A percentile compares a stretch with the other conserved stretches of the same genome.
These are phyloP conservation scores for Mucor sp. DNA, from an alignment of 371 early-diverging fungal species.

Conservation along the genomic window DNA sequence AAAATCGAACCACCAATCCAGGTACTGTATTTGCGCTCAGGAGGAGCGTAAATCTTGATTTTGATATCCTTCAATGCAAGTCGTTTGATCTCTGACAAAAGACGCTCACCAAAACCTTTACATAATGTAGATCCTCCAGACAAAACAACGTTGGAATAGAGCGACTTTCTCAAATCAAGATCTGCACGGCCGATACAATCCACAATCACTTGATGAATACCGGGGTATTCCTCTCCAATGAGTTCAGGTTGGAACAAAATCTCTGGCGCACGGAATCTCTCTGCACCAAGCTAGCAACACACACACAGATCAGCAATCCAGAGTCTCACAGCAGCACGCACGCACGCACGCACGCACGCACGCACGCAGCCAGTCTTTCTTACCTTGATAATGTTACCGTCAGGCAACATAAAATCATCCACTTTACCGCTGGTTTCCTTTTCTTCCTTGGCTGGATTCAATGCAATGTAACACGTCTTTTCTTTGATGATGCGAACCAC, in stretches of 20 bases:
- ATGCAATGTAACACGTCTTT: slow-evolving; percentile 92
- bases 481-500: slow-evolving; percentile 95
- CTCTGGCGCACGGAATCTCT: slow-evolving; percentile 87
- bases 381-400: slow-evolving; percentile 88
- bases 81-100: slow-evolving; percentile 85
- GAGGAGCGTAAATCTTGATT: slow-evolving; percentile 95
- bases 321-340: too few species aligned
- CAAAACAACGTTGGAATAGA: slow-evolving; percentile 90
- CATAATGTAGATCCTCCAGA: slow-evolving; percentile 93
- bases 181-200: slow-evolving; percentile 91
- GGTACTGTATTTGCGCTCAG: slow-evolving; percentile 96
- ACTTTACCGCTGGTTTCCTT: slow-evolving; percentile 73
- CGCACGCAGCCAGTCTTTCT: neutral
- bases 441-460: slow-evolving; percentile 87
- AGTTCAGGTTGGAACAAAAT: slow-evolving; percentile 91
- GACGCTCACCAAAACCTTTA: slow-evolving; percentile 66
- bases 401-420: slow-evolving; percentile 89
- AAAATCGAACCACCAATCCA: slow-evolving; percentile 98
- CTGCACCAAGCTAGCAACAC: slow-evolving; percentile 64
- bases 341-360: too few species aligned
- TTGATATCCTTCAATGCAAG: slow-evolving; percentile 87
- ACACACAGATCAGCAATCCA: neutral
- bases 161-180: slow-evolving; percentile 84
- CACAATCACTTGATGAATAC: slow-evolving; percentile 87
- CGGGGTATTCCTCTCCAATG: slow-evolving; percentile 87